Evolutionary conservation across 345 rosid species (phyloP).

Genomic region (Eucalyptus melliodora): DNA sequence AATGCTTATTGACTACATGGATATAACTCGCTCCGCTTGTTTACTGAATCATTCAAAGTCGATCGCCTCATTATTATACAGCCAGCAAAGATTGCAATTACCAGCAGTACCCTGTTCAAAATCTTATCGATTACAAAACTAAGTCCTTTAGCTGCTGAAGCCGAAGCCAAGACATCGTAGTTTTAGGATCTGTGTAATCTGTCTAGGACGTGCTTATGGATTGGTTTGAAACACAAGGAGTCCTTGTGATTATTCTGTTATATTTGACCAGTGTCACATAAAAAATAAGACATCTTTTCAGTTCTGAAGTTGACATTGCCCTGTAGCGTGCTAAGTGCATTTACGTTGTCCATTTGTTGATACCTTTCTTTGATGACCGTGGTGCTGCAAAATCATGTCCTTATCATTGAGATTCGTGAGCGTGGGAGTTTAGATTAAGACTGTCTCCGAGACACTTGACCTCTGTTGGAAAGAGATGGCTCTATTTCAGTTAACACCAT

Average conservation of each 20-base stretch:
- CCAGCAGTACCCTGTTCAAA: neutral
- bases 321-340: neutral
- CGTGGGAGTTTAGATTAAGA: neutral
- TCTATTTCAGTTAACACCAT: neutral
- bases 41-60: neutral
- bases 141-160: neutral
- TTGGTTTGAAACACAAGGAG: neutral
- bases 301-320: neutral
- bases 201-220: neutral
- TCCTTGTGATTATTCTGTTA: neutral
- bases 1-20: neutral
- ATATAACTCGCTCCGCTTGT: neutral
- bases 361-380: neutral
- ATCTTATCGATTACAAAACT: neutral
- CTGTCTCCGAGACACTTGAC: neutral
- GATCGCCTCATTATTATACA: neutral
- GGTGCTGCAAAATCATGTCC: neutral
- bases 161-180: neutral
- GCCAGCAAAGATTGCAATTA: neutral
- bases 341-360: neutral
- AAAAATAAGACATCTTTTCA: neutral
- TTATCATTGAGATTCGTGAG: neutral
- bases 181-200: neutral
- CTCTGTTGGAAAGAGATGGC: neutral
- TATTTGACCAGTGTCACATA: neutral